These are phyloP conservation scores for Pugionium dolabratum DNA, from an alignment of 345 rosid genomes.

Conservation along the genomic window DNA sequence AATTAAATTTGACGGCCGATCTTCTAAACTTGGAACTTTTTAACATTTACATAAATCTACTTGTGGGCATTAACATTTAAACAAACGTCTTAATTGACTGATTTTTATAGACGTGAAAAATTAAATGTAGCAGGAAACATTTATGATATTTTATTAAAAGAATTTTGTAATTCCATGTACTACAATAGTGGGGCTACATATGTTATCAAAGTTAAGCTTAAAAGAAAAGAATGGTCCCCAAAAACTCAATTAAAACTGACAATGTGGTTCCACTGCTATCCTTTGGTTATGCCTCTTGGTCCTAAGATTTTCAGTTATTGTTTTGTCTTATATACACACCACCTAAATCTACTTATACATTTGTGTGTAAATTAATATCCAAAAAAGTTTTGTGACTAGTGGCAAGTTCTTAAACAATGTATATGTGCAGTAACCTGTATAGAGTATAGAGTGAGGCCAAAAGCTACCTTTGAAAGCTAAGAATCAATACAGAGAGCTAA, in stretches of 20 bases:
- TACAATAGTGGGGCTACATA: constrained; percentile 21
- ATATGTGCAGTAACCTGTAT: constrained; percentile 39
- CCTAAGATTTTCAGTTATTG: constrained; percentile 40
- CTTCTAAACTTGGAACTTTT: constrained; percentile 39
- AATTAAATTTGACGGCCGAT: constrained; percentile 5
- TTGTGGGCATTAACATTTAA: constrained; percentile 37
- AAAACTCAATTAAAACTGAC: constrained; percentile 37
- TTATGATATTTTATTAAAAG: background rate
- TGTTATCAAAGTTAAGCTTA: constrained; percentile 37
- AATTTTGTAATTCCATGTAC: constrained; percentile 7
- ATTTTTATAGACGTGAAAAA: constrained; percentile 10
- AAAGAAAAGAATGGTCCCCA: constrained; percentile 31
- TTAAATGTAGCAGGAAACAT: constrained; percentile 24
- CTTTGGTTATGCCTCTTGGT: constrained; percentile 39
- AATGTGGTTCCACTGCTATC: constrained; percentile 37
- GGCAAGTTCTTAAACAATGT: constrained; percentile 37
- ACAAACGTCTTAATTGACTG: constrained; percentile 33
- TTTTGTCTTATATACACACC: constrained; percentile 27
- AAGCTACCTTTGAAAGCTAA: constrained; percentile 36
- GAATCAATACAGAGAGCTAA: constrained; percentile 42
- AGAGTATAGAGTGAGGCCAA: constrained; percentile 43
- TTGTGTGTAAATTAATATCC: constrained; percentile 8
- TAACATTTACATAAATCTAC: constrained; percentile 43
- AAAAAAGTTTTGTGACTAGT: constrained; percentile 30
- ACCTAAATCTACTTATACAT: background rate